These are phyloP conservation scores for Hymenoscyphus occultus DNA, from an alignment of 2,329 filamentous ascomycete species.

Conservation along the genomic window DNA sequence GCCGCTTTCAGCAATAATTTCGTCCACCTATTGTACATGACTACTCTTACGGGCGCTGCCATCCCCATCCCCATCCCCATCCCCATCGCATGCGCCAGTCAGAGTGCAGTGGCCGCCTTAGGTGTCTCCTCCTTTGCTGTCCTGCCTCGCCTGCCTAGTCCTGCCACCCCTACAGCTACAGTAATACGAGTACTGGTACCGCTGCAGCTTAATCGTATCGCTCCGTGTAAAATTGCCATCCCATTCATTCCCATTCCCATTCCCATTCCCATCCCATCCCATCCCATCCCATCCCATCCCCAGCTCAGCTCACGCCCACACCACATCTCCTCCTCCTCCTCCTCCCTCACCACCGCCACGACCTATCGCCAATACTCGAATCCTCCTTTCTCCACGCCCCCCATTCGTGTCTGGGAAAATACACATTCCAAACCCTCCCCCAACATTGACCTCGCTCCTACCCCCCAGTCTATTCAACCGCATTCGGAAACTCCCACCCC, in stretches of 20 bases:
- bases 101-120: no score
- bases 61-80: no score
- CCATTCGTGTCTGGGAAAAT: no score
- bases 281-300: background rate
- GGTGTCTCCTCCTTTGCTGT: no score
- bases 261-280: slow-evolving; percentile 1
- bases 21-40: no score
- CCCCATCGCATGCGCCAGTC: no score
- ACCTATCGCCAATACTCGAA: background rate
- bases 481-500: background rate
- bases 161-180: no score
- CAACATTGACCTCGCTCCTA: background rate
- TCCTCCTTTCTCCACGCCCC: no score
- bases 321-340: background rate
- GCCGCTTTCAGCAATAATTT: no score
- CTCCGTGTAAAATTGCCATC: background rate
- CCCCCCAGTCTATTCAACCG: background rate
- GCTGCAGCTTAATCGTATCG: background rate
- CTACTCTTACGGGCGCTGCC: no score
- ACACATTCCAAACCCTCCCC: background rate
- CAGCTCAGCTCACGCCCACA: background rate
- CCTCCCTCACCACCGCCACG: background rate
- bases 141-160: no score
- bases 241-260: background rate
- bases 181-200: no score